Evolutionary conservation across 1,139 yeast genomes (phyloP), one percentile per base, ranked within the genome.

Genomic region (Blastobotrys elegans): DNA sequence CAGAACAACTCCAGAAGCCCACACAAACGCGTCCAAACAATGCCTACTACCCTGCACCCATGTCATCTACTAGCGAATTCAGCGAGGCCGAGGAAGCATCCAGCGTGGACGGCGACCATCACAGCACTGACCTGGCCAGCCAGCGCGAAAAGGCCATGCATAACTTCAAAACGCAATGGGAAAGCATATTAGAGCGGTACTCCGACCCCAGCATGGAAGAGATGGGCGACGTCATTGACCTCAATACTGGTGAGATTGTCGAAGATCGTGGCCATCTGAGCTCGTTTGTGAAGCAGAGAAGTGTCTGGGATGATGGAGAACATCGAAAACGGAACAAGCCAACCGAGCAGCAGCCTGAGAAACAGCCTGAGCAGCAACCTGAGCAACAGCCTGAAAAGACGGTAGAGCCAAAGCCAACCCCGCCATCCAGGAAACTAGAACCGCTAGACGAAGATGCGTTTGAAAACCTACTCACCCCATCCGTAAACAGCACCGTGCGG

Each of bases 201-300:
- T 50, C 55, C 4, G 75, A 81, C 26, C 56, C 63, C 2, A 64
- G 76, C n/a, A 74, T 73, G 43, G 79, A 74, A 53, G 69, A 69
- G 2, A 81, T 79, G 52, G 83, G 86, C 44, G 90, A 84, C 60
- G 74, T 81, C 27, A 68, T 84, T n/a, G 86, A 84, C 58, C 59
- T 84, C 26, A 59, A 61, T 3, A 77, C 86, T 0, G 88, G 89
- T 1, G 69, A 73, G 45, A 74, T 84, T 4, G 61, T 79, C 2
- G 73, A 68, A 16, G 86, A 84, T 56, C 75, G 76, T 49, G 92
- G 92, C 1, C 92, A 84, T 61, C 56, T 84, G 22, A 64, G 74
- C 46, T 73, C 78, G 2, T 56, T 77, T 42, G 54, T 2, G 2
- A 32, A 30, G 13, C 2, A 22, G 20, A 24, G 17, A 26, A 37